Evolutionary conservation across 805 yeast genomes (phyloP).

Genomic region (Wickerhamiella qilinensis): DNA sequence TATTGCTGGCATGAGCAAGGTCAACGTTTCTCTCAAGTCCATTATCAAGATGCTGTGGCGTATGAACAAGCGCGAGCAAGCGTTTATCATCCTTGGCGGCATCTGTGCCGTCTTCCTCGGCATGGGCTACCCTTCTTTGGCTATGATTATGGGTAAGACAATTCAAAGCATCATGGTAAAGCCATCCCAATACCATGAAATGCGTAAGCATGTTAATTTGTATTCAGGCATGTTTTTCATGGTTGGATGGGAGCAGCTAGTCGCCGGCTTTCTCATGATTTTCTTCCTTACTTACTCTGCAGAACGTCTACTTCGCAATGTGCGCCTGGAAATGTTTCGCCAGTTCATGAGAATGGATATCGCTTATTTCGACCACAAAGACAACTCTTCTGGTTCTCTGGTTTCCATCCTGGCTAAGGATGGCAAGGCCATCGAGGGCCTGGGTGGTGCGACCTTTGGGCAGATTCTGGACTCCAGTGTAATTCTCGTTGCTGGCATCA

Average conservation of each 20-base stretch:
- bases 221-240: slow-evolving; percentile 22
- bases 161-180: slow-evolving; percentile 22
- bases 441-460: slow-evolving; percentile 27
- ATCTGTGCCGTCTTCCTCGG: slow-evolving; percentile 20
- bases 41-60: slow-evolving; percentile 11
- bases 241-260: slow-evolving; percentile 20
- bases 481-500: slow-evolving; percentile 25
- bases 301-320: slow-evolving; percentile 21
- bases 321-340: slow-evolving; percentile 19
- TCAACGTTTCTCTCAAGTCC: slow-evolving; percentile 5
- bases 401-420: slow-evolving; percentile 25
- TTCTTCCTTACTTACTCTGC: slow-evolving; percentile 16
- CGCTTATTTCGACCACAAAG: slow-evolving; percentile 22
- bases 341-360: slow-evolving; percentile 25
- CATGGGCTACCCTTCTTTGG: slow-evolving; percentile 24
- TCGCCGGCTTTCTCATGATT: slow-evolving; percentile 15
- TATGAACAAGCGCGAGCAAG: slow-evolving; percentile 16
- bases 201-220: slow-evolving; percentile 23
- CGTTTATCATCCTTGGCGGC: slow-evolving; percentile 15
- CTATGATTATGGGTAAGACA: slow-evolving; percentile 24
- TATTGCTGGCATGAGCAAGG: slow-evolving; percentile 12
- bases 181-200: slow-evolving; percentile 16
- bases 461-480: slow-evolving; percentile 24
- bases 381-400: slow-evolving; percentile 25
- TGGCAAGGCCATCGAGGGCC: slow-evolving; percentile 25